phyloP scores from a whole-genome alignment of 257 asterid genomes.

The Capsicum baccatum region DNA sequence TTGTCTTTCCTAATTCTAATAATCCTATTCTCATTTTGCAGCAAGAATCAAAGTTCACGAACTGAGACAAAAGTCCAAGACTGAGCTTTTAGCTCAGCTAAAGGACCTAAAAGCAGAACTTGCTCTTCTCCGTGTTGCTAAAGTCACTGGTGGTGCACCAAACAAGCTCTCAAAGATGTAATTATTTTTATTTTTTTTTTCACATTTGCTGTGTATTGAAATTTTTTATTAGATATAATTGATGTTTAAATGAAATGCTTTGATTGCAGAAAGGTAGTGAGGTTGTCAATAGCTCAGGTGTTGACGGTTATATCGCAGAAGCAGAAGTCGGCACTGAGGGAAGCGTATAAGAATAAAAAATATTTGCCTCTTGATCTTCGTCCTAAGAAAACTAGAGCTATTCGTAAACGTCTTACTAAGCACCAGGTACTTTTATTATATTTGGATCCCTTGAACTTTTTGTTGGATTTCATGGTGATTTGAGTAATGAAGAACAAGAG shows the following conservation, averaged over 20 bases:
- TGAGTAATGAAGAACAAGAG: too few species aligned
- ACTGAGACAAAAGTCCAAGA: constrained; percentile 40
- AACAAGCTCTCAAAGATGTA: constrained; percentile 45
- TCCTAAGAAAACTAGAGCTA: constrained; percentile 22
- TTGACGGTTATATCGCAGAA: constrained; percentile 21
- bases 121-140: constrained; percentile 44
- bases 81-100: constrained; percentile 38
- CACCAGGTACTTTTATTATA: constrained; percentile 55
- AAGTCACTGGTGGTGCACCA: constrained; percentile 47
- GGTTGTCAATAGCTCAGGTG: constrained; percentile 40
- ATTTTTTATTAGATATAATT: background rate
- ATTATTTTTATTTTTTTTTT: background rate
- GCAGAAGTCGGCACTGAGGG: constrained; percentile 66
- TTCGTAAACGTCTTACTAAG: constrained; percentile 69
- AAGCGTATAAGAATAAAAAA: constrained; percentile 71
- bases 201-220: background rate
- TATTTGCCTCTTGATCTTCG: constrained; percentile 40
- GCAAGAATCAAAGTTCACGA: constrained; percentile 47
- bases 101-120: constrained; percentile 44
- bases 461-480: too few species aligned
- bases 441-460: background rate
- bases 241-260: background rate
- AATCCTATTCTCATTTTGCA: background rate
- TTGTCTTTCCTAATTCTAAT: background rate
- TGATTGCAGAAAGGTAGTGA: constrained; percentile 52